A percentile compares a stretch with the other conserved stretches of the same genome.
Conservation (phyloP, 192 early-diverging fungal genomes). For the Podila horticola region DNA sequence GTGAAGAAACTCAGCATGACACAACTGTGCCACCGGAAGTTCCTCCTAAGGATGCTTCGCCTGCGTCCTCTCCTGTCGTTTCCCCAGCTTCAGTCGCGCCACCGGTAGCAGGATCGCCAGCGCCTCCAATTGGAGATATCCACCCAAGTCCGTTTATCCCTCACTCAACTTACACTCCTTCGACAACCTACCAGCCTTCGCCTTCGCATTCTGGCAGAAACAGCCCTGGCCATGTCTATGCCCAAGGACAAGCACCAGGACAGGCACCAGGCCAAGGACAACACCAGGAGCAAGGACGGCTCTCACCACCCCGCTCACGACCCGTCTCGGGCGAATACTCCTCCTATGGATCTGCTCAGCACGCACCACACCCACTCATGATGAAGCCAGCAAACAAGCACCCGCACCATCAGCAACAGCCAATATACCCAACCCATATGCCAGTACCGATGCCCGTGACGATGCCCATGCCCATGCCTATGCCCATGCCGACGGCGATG, state of each 20-base stretch:
- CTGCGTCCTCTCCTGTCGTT: background rate
- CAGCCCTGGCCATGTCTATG: too few species aligned
- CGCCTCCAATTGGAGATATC: background rate
- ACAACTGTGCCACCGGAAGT: background rate
- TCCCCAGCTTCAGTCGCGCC: background rate
- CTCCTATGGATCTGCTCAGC: background rate
- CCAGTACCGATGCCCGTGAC: background rate
- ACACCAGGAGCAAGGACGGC: background rate
- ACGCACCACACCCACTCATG: constrained; percentile 38
- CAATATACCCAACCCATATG: background rate
- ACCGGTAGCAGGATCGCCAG: background rate
- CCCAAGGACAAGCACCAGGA: too few species aligned
- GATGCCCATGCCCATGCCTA: background rate
- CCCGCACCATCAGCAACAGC: constrained; percentile 7
- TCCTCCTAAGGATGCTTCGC: background rate
- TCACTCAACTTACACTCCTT: constrained; percentile 28
- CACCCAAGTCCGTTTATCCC: constrained; percentile 39
- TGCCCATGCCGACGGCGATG: constrained; percentile 1
- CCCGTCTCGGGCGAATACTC: constrained; percentile 22
- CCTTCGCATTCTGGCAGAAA: too few species aligned
- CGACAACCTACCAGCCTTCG: constrained; percentile 24
- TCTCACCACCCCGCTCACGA: constrained; percentile 15
- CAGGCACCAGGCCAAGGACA: constrained; percentile 3
- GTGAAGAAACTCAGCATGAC: background rate
- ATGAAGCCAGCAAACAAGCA: constrained; percentile 7